These are phyloP conservation scores for Aspergillus ellipticus DNA, from an alignment of 495 filamentous ascomycete genomes.

Conservation along the genomic window DNA sequence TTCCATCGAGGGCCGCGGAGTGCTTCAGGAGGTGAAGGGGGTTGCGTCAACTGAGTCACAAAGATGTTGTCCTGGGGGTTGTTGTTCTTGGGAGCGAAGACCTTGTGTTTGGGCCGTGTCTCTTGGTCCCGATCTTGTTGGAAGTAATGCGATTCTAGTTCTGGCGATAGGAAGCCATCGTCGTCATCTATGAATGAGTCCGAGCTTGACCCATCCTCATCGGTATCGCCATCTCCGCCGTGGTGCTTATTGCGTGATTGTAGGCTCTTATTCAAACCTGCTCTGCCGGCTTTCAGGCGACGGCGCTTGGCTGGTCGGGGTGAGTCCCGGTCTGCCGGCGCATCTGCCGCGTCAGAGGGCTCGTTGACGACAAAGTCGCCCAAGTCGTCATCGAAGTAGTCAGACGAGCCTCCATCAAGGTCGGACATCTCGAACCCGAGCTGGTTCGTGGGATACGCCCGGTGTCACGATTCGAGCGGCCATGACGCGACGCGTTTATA, in stretches of 20 bases:
- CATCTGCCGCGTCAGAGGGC: slow-evolving; percentile 12
- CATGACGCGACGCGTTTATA: slow-evolving; percentile 11
- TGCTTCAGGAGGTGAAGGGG: slow-evolving; percentile 47
- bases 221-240: slow-evolving; percentile 10
- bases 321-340: slow-evolving; percentile 7
- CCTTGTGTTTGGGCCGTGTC: slow-evolving; percentile 37
- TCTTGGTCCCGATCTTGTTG: slow-evolving; percentile 20
- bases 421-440: slow-evolving; percentile 20
- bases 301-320: slow-evolving; percentile 36
- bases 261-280: background rate
- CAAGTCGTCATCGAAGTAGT: slow-evolving; percentile 17
- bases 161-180: slow-evolving; percentile 14
- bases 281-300: slow-evolving; percentile 22
- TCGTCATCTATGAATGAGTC: slow-evolving; percentile 26
- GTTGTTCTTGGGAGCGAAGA: slow-evolving; percentile 42
- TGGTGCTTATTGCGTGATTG: background rate
- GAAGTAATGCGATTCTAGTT: slow-evolving; percentile 11
- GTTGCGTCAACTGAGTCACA: slow-evolving; percentile 50
- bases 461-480: background rate
- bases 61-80: slow-evolving; percentile 48
- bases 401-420: slow-evolving; percentile 17
- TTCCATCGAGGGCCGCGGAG: slow-evolving; percentile 53
- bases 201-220: slow-evolving; percentile 16
- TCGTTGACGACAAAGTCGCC: slow-evolving; percentile 32
- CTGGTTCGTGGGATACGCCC: background rate